Evolutionary conservation across 2,329 filamentous ascomycete species (phyloP), one percentile per base, ranked within the genome.

Genomic region (Alternaria rosae): DNA sequence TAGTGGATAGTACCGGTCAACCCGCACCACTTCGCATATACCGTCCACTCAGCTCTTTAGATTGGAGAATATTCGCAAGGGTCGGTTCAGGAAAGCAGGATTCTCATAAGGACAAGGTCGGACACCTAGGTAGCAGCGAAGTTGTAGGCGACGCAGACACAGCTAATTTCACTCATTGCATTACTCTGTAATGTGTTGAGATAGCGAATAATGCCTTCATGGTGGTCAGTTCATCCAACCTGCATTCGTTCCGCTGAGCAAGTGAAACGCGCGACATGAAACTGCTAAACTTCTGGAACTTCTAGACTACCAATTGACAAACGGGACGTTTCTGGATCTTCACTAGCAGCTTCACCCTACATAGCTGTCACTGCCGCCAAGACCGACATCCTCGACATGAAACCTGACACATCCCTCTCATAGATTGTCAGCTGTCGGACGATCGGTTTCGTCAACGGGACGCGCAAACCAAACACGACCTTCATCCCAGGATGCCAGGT

Each of bases 291-390:
- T 15, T n/a, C 20, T 28, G 20, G 17, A 35, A 32, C 47, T 47
- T 55, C 42, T 13, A 45, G 42, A 17, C 38, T 47, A 43, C 28
- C 41, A 9, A 45, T 41, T 23, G 53, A 42, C 45, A 28, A 35
- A 13, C 23, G 28, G 38, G 44, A 50, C 30, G 25, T 28, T 51
- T 57, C 32, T 26, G 11, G 44, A 35, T 57, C 35, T 25, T 41
- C 32, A 38, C 30, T 28, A 48, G n/a, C 9, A 51, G 30, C 17
- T 51, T 32, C 54, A 42, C 20, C n/a, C 32, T 41, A 51, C 28
- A 42, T 42, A 26, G 17, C 45, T 52, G 45, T 20, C 23, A 52
- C 54, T 21, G 23, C 30, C 8, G 54, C 45, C 54, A 57, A 57
- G 54, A 25, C 42, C 11, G 17, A 25, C 25, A 56, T 56, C 53